Conservation (phyloP, 1,284 basidiomycete species). For the Ceratobasidium sp. region DNA sequence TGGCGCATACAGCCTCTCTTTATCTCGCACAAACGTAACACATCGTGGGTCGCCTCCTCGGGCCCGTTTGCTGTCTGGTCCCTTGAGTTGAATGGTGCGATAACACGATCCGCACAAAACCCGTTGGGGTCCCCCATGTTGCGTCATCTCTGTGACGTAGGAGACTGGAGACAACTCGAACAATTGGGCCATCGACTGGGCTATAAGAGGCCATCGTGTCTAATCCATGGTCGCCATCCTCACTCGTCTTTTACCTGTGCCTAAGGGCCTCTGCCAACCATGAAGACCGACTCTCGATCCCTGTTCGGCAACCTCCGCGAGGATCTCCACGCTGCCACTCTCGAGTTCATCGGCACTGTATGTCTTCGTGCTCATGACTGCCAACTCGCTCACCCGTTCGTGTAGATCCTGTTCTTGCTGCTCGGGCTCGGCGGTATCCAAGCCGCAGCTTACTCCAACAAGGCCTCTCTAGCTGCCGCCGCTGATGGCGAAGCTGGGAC, state of each 20-base stretch:
- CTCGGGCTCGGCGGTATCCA: constrained; percentile 38
- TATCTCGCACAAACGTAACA: neutral
- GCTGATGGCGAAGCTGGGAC: constrained; percentile 12
- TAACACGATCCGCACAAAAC: neutral
- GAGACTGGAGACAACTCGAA: neutral
- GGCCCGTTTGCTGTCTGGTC: constrained; percentile 4
- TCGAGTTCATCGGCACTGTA: constrained; percentile 41
- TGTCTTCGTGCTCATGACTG: constrained; percentile 1
- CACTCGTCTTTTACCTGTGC: neutral
- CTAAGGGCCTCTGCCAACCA: neutral
- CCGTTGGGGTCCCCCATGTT: neutral
- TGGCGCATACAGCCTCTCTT: neutral
- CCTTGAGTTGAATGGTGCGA: neutral
- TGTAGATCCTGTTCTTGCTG: neutral
- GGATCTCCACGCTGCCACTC: constrained; percentile 37
- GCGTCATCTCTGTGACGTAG: constrained; percentile 10
- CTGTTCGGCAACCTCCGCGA: constrained; percentile 11
- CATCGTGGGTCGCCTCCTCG: neutral
- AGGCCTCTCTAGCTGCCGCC: constrained; percentile 1
- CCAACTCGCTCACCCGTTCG: neutral
- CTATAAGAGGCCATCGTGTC: neutral
- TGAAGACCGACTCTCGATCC: constrained; percentile 19
- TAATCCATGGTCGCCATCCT: neutral
- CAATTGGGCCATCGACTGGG: neutral
- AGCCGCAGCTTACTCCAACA: constrained; percentile 37